Evolutionary conservation across 169 alveolate species (phyloP).

Genomic region (Cryptosporidium canis): DNA sequence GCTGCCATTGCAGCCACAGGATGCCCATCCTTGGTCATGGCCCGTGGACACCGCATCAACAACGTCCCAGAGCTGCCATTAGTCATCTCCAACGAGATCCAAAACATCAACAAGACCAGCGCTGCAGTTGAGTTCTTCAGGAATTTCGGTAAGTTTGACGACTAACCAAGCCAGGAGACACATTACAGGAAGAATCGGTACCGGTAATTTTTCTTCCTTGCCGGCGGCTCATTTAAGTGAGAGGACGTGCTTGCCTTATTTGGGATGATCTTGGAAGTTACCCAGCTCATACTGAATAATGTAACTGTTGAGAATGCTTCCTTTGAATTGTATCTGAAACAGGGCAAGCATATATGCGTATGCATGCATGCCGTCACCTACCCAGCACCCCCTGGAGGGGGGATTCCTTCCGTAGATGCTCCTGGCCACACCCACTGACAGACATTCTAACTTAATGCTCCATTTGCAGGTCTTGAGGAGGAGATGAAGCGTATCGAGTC

Average conservation of each 20-base stretch:
- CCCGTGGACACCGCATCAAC: slow-evolving; percentile 97
- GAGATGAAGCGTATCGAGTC: slow-evolving; percentile 72
- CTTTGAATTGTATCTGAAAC: slow-evolving; percentile 28
- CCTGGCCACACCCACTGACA: neutral
- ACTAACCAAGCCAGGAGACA: neutral
- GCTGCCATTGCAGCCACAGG: slow-evolving; percentile 98
- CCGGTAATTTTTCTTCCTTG: no score
- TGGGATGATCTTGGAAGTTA: slow-evolving; percentile 73
- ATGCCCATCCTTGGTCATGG: slow-evolving; percentile 95
- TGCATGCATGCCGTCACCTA: no score
- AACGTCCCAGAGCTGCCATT: slow-evolving; percentile 95
- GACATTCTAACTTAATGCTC: neutral
- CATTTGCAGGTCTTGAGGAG: slow-evolving; percentile 39
- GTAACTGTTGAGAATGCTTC: slow-evolving; percentile 68
- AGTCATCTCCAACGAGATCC: slow-evolving; percentile 84
- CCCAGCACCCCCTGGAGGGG: neutral
- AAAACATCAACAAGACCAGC: slow-evolving; percentile 71
- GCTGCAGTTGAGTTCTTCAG: slow-evolving; percentile 68
- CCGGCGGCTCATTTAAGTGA: no score
- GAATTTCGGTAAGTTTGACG: slow-evolving; percentile 64
- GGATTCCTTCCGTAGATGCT: neutral
- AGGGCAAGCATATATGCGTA: neutral
- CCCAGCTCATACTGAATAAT: slow-evolving; percentile 73
- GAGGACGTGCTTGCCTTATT: neutral
- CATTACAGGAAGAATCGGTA: neutral